Base-by-base conservation (phyloP, 257 asterid species). In the Orobanche coerulescens region DNA sequence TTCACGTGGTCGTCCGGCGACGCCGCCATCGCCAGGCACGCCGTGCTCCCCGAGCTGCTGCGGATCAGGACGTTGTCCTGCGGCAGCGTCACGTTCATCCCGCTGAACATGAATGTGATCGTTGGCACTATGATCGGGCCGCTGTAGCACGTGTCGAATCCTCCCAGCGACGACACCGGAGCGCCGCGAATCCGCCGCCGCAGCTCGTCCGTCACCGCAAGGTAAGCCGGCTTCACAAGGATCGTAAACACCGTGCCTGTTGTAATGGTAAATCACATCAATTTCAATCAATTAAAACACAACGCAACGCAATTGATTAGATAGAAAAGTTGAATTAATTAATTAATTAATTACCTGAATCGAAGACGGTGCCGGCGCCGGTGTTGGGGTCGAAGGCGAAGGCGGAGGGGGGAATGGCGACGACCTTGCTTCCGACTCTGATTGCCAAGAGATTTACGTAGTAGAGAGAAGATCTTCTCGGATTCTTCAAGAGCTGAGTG, bases 11-110 rank as follows among this genome's bases (percentile, higher is more conserved):
- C 24, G 0, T 74, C 92, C 0, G 92, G 87, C 2, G 93, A 84
- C 0, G 88, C 89, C 71, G 96, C 95, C 87, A 91, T 85, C 59
- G 95, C 95, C 4, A 91, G 73, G 75, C 96, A 91, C 1, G 88
- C 61, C 36, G 71, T 66, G 57, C 59, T 70, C 30, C 91, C 84
- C 8, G 80, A 77, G 22, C 74, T 65, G 74, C 94, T 81, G 46
- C 75, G 82, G 67, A 81, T 77, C 47, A 83, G 54, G 65, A 79
- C 81, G 71, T 86, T 86, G 39, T 86, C 95, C 76, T 62, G 78
- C 0, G 81, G 72, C 19, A 86, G 56, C 13, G 73, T 71, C 70
- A 86, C 48, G 70, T 84, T 78, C 89, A 86, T 51, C 8, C 83
- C 89, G 0, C 77, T 31, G 78, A 83, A 86, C 71, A 65, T 63